Percentiles rank a stretch among this genome's conserved stretches.
Evolutionary conservation across 2,329 filamentous ascomycete species (phyloP).

Genomic region (Aspergillus brasiliensis): DNA sequence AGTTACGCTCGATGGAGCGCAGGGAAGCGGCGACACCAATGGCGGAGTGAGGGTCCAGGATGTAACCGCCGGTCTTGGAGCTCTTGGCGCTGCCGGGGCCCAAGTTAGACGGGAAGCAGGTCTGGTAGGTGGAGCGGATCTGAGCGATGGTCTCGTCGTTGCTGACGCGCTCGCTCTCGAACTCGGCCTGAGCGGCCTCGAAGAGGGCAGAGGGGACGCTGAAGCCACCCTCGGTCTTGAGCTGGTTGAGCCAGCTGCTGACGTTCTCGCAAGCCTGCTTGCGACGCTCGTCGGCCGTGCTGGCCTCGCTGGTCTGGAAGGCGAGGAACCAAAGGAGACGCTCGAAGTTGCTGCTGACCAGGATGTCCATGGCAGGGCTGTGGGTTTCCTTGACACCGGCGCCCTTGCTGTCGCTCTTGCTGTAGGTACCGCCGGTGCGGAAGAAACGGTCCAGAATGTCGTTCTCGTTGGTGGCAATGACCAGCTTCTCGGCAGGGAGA

Average conservation of each 20-base stretch:
- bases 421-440: constrained; percentile 78
- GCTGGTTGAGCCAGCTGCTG: constrained; percentile 71
- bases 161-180: constrained; percentile 74
- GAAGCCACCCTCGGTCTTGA: constrained; percentile 83
- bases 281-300: constrained; percentile 48
- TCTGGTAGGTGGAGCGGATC: constrained; percentile 59
- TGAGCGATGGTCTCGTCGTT: constrained; percentile 68
- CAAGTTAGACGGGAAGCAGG: constrained; percentile 55
- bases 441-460: constrained; percentile 96
- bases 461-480: constrained; percentile 95
- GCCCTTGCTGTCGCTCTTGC: constrained; percentile 69
- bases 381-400: constrained; percentile 87
- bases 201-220: constrained; percentile 75
- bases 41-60: constrained; percentile 90
- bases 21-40: constrained; percentile 78
- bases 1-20: constrained; percentile 63
- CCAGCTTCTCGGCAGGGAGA: constrained; percentile 80
- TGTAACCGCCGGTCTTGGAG: constrained; percentile 63
- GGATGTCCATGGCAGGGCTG: constrained; percentile 95
- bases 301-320: constrained; percentile 62
- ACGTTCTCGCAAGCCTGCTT: constrained; percentile 71
- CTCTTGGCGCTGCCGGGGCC: constrained; percentile 33
- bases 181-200: constrained; percentile 68
- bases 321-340: constrained; percentile 88
- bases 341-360: constrained; percentile 96